A percentile compares a stretch with the other conserved stretches of the same genome.
These are phyloP conservation scores for Suillus subalutaceus DNA, from an alignment of 768 basidiomycete species.

Conservation along the genomic window DNA sequence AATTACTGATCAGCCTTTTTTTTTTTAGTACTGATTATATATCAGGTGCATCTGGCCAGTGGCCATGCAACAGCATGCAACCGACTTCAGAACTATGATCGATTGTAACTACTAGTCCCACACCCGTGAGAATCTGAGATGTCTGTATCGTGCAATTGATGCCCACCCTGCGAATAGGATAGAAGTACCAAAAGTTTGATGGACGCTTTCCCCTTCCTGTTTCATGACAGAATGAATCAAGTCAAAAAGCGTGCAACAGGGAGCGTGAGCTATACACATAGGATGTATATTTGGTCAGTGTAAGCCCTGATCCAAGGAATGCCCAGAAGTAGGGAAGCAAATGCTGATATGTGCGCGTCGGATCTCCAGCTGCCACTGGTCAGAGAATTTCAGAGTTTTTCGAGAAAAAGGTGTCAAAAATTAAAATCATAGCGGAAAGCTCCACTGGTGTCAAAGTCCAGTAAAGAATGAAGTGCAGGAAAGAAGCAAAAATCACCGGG, in stretches of 20 bases:
- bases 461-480: not conserved
- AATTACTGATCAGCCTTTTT: not conserved
- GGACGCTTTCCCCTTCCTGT: not conserved
- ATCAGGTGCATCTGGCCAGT: not conserved
- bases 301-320: not conserved
- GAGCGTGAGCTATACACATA: not conserved
- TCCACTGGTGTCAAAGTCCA: not conserved
- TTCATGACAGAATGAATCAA: not conserved
- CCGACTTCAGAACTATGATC: not conserved
- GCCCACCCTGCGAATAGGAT: not conserved
- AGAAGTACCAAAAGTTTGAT: not conserved
- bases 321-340: not conserved
- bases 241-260: not conserved
- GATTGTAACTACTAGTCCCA: not conserved
- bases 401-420: not conserved
- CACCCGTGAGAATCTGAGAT: not conserved
- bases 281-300: not conserved
- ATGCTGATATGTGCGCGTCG: not conserved
- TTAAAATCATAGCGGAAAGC: not conserved
- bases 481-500: not conserved
- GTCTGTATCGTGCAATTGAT: not conserved
- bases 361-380: not conserved
- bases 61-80: not conserved
- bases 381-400: not conserved
- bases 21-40: no score